Conservation (phyloP, 495 filamentous ascomycete genomes). For the Penicillium canariense region DNA sequence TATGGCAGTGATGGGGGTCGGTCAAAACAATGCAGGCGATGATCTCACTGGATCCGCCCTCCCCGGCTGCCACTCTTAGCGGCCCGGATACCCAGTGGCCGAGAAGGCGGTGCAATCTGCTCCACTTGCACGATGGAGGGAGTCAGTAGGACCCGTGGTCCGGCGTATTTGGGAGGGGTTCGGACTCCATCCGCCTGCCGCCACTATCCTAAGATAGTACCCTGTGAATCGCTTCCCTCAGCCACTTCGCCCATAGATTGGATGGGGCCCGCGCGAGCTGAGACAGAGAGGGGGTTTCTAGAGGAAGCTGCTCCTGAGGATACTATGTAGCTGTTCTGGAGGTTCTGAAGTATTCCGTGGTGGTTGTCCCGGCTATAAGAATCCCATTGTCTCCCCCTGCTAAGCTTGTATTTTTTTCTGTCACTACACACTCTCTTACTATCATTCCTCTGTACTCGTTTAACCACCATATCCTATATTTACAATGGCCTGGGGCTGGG, state of each 20-base stretch:
- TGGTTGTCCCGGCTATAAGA: constrained; percentile 21
- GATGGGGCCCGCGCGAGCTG: constrained; percentile 20
- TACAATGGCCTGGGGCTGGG: constrained; percentile 40
- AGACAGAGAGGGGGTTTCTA: constrained; percentile 9
- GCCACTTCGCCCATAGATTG: constrained; percentile 13
- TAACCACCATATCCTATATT: constrained; percentile 12
- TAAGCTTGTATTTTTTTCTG: neutral
- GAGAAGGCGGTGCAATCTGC: constrained; percentile 14
- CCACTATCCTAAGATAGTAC: constrained; percentile 14
- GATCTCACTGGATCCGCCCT: constrained; percentile 6
- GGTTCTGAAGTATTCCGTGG: constrained; percentile 20
- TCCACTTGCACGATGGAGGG: constrained; percentile 9
- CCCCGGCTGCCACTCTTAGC: constrained; percentile 8
- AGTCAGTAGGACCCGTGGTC: constrained; percentile 15
- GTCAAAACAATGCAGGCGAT: neutral
- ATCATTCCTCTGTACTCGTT: constrained; percentile 7
- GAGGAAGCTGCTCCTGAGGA: constrained; percentile 8
- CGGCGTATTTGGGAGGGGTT: constrained; percentile 12
- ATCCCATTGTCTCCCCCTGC: constrained; percentile 3
- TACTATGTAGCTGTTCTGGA: constrained; percentile 14
- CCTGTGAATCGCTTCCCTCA: constrained; percentile 5
- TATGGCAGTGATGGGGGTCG: neutral
- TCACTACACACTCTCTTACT: constrained; percentile 7
- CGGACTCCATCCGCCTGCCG: constrained; percentile 6
- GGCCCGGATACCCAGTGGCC: constrained; percentile 6